Evolutionary conservation across 192 early-diverging fungal genomes (phyloP).

Genomic region (Coemansia sp.): DNA sequence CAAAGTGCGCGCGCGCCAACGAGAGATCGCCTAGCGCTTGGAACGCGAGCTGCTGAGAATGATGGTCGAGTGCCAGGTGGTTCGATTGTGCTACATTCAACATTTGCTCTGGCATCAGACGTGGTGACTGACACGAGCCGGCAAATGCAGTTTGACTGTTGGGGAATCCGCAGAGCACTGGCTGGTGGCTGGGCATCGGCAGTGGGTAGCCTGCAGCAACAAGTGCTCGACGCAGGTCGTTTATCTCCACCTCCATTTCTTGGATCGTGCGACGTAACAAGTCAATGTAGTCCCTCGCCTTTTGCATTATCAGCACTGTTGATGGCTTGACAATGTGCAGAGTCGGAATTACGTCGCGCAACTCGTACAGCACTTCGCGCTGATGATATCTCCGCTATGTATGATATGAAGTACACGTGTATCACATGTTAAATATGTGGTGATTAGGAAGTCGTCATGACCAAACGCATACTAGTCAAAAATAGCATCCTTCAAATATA

Average conservation of each 20-base stretch:
- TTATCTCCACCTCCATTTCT: slow-evolving; percentile 55
- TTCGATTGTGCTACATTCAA: slow-evolving; percentile 21
- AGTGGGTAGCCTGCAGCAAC: slow-evolving; percentile 55
- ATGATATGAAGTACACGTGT: too few relatives aligned
- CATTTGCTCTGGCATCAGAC: slow-evolving; percentile 36
- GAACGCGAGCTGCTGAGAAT: slow-evolving; percentile 31
- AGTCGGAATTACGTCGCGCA: slow-evolving; percentile 56
- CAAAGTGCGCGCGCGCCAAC: slow-evolving; percentile 34
- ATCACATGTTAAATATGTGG: neutral
- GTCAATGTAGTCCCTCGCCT: slow-evolving; percentile 58
- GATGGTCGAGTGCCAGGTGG: slow-evolving; percentile 34
- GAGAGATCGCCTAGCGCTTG: slow-evolving; percentile 36
- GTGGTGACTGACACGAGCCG: slow-evolving; percentile 32
- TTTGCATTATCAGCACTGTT: slow-evolving; percentile 59
- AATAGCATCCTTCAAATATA: too few relatives aligned
- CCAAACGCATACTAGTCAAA: neutral
- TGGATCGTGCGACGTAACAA: slow-evolving; percentile 49
- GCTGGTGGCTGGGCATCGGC: slow-evolving; percentile 49
- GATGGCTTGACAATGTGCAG: slow-evolving; percentile 56
- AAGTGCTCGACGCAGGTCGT: slow-evolving; percentile 52
- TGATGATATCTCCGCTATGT: slow-evolving; percentile 58
- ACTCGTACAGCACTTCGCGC: slow-evolving; percentile 55
- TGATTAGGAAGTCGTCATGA: neutral
- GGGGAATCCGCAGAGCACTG: slow-evolving; percentile 31
- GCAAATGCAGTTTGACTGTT: slow-evolving; percentile 26